These are phyloP conservation scores for Epichloe typhina DNA, from an alignment of 2,329 filamentous ascomycete genomes.

Conservation along the genomic window DNA sequence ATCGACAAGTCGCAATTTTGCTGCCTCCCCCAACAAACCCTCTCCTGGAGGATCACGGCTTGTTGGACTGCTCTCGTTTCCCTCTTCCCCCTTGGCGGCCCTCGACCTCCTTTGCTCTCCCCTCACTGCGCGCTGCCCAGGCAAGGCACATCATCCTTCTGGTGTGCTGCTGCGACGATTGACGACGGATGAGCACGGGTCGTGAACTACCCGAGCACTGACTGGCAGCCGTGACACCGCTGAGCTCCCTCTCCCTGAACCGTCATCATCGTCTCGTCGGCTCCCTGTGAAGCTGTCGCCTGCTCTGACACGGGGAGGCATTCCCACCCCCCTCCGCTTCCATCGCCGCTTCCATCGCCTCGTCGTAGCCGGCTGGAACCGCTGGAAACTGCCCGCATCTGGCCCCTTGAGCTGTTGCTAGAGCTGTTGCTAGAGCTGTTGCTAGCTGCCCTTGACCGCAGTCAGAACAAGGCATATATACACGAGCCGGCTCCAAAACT, in stretches of 20 bases:
- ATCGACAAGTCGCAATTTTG: conserved; percentile 1
- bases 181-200: conserved; percentile 5
- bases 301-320: neutral
- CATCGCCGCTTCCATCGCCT: neutral
- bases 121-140: conserved; percentile 1
- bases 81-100: conserved; percentile 8
- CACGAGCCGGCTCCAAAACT: neutral
- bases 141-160: conserved; percentile 3
- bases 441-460: neutral
- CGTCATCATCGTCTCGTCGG: neutral
- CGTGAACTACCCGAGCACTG: neutral
- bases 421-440: neutral
- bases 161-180: neutral
- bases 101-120: conserved; percentile 6
- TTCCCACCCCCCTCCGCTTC: neutral
- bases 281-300: neutral
- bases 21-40: neutral
- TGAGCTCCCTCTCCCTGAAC: conserved; percentile 3
- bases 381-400: neutral
- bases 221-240: conserved; percentile 4
- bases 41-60: conserved; percentile 1
- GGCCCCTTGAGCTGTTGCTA: neutral
- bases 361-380: neutral
- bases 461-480: neutral
- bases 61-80: neutral